A percentile compares a stretch with the other conserved stretches of the same genome.
Evolutionary conservation across 345 rosid genomes (phyloP).

Genomic region (Passiflora organensis): DNA sequence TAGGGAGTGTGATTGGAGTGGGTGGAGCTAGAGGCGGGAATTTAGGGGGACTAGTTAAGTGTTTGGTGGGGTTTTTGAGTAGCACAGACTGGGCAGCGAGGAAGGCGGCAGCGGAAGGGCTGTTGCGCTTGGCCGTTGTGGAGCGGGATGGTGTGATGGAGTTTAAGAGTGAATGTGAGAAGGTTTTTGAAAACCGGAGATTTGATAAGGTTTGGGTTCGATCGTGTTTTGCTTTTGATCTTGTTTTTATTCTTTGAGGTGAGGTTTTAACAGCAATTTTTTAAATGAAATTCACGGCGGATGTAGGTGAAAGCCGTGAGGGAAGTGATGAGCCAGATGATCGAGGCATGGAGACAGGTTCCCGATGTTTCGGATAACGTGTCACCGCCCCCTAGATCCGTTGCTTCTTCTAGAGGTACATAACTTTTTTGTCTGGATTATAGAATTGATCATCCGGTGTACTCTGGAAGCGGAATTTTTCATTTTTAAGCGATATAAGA

Average conservation of each 20-base stretch:
- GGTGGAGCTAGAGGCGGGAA: constrained; percentile 47
- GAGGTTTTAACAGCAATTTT: too few relatives aligned
- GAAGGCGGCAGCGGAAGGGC: constrained; percentile 83
- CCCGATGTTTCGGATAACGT: constrained; percentile 76
- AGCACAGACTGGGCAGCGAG: constrained; percentile 86
- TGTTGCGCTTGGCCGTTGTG: constrained; percentile 59
- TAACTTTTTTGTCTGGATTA: neutral
- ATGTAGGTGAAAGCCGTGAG: constrained; percentile 81
- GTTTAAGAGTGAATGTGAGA: constrained; percentile 59
- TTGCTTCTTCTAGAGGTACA: constrained; percentile 65
- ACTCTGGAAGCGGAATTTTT: too few relatives aligned
- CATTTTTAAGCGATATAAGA: too few relatives aligned
- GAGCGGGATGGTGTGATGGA: constrained; percentile 66
- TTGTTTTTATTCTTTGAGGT: constrained; percentile 6
- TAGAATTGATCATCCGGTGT: neutral
- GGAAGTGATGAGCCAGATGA: constrained; percentile 82
- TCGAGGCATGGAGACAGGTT: constrained; percentile 90
- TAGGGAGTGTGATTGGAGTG: constrained; percentile 76
- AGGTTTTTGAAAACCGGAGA: constrained; percentile 61
- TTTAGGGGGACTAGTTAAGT: constrained; percentile 45
- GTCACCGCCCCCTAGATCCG: constrained; percentile 62
- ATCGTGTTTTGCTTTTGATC: neutral
- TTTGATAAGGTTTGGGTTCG: constrained; percentile 63
- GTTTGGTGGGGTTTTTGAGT: constrained; percentile 56
- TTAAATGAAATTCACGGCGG: too few relatives aligned